Evolutionary conservation across 2,329 filamentous ascomycete genomes (phyloP).

Genomic region (Aspergillus sp.): DNA sequence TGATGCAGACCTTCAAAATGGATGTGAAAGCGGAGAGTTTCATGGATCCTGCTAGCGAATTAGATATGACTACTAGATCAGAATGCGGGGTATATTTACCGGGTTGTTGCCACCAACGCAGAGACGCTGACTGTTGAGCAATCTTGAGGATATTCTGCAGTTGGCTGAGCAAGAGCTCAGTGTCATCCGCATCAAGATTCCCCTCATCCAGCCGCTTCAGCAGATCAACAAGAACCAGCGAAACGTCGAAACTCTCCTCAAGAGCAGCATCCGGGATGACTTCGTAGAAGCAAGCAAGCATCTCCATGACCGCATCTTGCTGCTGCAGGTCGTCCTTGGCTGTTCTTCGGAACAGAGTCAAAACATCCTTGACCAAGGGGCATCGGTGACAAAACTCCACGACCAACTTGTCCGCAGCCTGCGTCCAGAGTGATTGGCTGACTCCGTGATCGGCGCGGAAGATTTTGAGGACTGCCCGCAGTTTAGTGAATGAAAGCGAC

Average conservation of each 20-base stretch:
- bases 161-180: constrained; percentile 69
- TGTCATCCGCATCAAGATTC: constrained; percentile 51
- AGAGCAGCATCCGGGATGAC: constrained; percentile 78
- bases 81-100: constrained; percentile 41
- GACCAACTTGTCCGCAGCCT: constrained; percentile 69
- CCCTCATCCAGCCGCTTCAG: constrained; percentile 64
- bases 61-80: not conserved
- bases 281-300: constrained; percentile 85
- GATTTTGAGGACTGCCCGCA: constrained; percentile 66
- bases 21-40: constrained; percentile 48
- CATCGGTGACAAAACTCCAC: constrained; percentile 78
- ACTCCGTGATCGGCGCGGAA: constrained; percentile 57
- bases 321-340: constrained; percentile 72
- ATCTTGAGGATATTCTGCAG: constrained; percentile 81
- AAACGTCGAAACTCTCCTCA: constrained; percentile 86
- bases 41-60: constrained; percentile 36
- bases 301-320: constrained; percentile 75
- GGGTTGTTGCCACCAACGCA: constrained; percentile 86
- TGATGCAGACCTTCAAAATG: constrained; percentile 44
- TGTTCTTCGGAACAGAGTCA: constrained; percentile 72
- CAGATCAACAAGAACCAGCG: constrained; percentile 71
- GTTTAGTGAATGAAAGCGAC: constrained; percentile 77
- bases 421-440: constrained; percentile 65
- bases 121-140: constrained; percentile 77
- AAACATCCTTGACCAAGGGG: constrained; percentile 80